Percentiles rank a stretch among this genome's conserved stretches.
phyloP scores from a whole-genome alignment of 805 yeast species.

The Saccharomyces mikatae region DNA sequence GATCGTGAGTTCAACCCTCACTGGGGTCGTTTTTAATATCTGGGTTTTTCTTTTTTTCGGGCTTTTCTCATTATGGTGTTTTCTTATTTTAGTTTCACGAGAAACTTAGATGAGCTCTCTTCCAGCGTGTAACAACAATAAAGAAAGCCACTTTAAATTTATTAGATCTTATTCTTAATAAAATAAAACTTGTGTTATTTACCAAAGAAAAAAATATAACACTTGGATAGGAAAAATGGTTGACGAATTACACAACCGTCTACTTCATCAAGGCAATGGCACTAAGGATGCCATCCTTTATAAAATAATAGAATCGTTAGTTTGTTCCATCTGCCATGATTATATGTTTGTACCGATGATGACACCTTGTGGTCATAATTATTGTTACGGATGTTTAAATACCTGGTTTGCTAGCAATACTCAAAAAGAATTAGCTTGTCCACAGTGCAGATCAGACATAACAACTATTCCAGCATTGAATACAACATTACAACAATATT shows the following conservation, averaged over 20 bases:
- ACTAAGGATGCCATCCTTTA: background rate
- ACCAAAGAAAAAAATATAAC: background rate
- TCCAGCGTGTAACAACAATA: background rate
- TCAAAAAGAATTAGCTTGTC: constrained; percentile 49
- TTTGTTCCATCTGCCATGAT: constrained; percentile 64
- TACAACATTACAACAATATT: constrained; percentile 41
- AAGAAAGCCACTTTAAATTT: background rate
- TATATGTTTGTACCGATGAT: constrained; percentile 58
- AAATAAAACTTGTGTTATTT: background rate
- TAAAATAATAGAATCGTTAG: constrained; percentile 21
- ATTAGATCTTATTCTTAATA: background rate
- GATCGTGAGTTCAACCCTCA: constrained; percentile 56
- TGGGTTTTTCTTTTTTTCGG: background rate
- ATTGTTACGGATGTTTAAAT: constrained; percentile 57
- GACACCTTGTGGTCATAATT: constrained; percentile 64
- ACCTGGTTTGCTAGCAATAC: constrained; percentile 46
- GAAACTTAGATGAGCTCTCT: background rate
- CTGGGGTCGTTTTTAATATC: constrained; percentile 37
- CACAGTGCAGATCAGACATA: constrained; percentile 51
- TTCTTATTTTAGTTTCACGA: background rate
- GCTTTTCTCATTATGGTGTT: background rate
- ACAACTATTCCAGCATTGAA: constrained; percentile 46
- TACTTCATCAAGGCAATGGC: background rate
- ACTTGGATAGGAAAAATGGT: background rate
- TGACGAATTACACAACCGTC: background rate